Conservation (phyloP, 2,329 filamentous ascomycete species). For the Colletotrichum musae region DNA sequence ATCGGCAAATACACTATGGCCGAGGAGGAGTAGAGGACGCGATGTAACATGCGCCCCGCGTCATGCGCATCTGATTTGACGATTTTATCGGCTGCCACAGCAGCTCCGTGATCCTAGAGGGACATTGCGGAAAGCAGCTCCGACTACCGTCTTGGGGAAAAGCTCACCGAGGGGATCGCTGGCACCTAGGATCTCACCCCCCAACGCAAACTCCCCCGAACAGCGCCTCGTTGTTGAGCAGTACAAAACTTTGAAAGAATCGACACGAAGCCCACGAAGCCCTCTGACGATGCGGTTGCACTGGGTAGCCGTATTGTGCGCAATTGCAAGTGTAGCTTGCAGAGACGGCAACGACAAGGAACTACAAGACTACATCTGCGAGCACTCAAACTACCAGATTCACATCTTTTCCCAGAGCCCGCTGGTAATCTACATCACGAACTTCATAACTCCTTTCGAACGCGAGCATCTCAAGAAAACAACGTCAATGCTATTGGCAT, state of each 20-base stretch:
- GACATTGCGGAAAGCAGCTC: background rate
- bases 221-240: no score
- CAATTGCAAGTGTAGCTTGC: background rate
- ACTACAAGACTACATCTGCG: conserved; percentile 44
- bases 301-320: background rate
- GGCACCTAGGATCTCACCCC: no score
- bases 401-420: conserved; percentile 54
- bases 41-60: background rate
- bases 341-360: background rate
- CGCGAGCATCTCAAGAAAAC: conserved; percentile 51
- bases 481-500: conserved; percentile 46
- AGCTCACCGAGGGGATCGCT: background rate
- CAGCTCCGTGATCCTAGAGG: background rate
- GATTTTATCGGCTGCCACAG: background rate
- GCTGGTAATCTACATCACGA: conserved; percentile 55
- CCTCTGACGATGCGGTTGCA: background rate
- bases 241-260: background rate
- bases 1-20: background rate
- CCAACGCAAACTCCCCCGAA: no score
- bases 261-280: no score
- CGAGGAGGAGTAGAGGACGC: background rate
- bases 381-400: conserved; percentile 51
- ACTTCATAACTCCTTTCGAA: conserved; percentile 55
- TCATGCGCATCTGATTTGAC: background rate
- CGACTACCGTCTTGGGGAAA: conserved; percentile 2